phyloP scores from a whole-genome alignment of 139 green algal species.

The Spirogloea muscicola region DNA sequence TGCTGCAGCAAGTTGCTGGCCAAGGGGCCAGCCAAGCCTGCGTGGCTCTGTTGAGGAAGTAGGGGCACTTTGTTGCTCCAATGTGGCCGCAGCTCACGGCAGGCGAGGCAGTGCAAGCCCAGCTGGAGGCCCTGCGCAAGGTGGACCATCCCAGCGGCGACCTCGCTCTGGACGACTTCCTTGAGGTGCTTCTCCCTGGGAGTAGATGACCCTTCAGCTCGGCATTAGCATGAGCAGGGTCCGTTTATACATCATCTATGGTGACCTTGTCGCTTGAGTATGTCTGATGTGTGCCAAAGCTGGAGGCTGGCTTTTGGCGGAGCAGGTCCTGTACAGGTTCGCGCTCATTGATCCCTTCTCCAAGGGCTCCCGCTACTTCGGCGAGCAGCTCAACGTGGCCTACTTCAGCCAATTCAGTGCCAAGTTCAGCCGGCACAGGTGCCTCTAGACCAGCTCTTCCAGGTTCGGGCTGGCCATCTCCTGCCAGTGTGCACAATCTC shows the following conservation, averaged over 20 bases:
- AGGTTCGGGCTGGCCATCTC: no score
- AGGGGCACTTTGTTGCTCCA: no score
- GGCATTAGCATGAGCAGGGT: background rate
- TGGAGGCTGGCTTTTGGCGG: background rate
- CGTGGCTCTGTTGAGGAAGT: no score
- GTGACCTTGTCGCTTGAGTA: background rate
- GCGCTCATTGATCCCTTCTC: slow-evolving; percentile 11
- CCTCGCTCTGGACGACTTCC: background rate
- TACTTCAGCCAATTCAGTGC: slow-evolving; percentile 23
- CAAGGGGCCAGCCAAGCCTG: no score
- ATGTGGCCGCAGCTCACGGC: slow-evolving; percentile 3
- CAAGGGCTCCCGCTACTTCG: slow-evolving; percentile 10
- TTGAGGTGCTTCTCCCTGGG: slow-evolving; percentile 4
- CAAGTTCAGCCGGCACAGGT: slow-evolving; percentile 15
- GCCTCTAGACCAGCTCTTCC: no score
- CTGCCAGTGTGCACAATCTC: no score
- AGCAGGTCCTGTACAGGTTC: slow-evolving; percentile 26
- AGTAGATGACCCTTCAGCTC: background rate
- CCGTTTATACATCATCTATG: background rate
- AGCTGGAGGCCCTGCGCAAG: slow-evolving; percentile 6
- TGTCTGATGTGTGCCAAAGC: background rate
- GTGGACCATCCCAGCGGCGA: slow-evolving; percentile 14
- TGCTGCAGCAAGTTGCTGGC: no score
- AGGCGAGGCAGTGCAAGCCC: background rate
- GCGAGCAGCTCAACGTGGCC: slow-evolving; percentile 2